Evolutionary conservation across 2,329 filamentous ascomycete genomes (phyloP).

Genomic region (Corynespora cassiicola): DNA sequence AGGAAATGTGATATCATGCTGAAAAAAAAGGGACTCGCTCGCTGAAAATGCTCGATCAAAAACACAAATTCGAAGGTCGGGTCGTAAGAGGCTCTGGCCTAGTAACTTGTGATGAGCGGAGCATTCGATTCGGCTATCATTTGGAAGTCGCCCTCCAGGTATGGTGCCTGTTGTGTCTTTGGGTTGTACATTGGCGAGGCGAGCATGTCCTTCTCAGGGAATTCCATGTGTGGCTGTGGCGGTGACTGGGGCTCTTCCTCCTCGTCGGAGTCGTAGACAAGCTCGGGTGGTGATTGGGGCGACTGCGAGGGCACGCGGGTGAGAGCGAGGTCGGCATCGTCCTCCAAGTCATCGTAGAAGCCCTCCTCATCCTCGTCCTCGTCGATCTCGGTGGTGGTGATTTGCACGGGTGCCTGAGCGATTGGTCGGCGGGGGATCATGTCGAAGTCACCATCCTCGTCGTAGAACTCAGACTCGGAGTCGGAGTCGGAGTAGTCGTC

Average conservation of each 20-base stretch:
- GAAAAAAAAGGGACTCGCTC: constrained; percentile 39
- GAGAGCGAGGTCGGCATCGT: constrained; percentile 54
- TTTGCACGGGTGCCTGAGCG: constrained; percentile 47
- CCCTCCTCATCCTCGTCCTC: constrained; percentile 51
- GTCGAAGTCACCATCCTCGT: constrained; percentile 60
- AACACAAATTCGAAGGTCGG: constrained; percentile 38
- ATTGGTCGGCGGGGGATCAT: constrained; percentile 52
- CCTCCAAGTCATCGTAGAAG: constrained; percentile 55
- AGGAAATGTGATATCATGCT: constrained; percentile 37
- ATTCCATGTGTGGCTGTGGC: constrained; percentile 51
- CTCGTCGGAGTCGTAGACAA: constrained; percentile 58
- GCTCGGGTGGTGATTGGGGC: constrained; percentile 56
- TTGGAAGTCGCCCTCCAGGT: constrained; percentile 45
- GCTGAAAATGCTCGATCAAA: constrained; percentile 46
- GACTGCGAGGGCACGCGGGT: constrained; percentile 52
- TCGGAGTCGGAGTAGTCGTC: constrained; percentile 60
- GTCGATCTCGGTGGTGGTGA: constrained; percentile 52
- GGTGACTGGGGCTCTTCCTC: constrained; percentile 56
- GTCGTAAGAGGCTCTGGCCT: constrained; percentile 27
- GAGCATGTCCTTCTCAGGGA: constrained; percentile 56
- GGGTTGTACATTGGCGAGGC: constrained; percentile 53
- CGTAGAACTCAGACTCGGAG: constrained; percentile 58
- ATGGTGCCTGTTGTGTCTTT: constrained; percentile 44
- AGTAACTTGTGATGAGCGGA: constrained; percentile 49
- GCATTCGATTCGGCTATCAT: constrained; percentile 49